Evolutionary conservation across 1,139 yeast genomes (phyloP).

Genomic region (Blastobotrys buckinghamii): DNA sequence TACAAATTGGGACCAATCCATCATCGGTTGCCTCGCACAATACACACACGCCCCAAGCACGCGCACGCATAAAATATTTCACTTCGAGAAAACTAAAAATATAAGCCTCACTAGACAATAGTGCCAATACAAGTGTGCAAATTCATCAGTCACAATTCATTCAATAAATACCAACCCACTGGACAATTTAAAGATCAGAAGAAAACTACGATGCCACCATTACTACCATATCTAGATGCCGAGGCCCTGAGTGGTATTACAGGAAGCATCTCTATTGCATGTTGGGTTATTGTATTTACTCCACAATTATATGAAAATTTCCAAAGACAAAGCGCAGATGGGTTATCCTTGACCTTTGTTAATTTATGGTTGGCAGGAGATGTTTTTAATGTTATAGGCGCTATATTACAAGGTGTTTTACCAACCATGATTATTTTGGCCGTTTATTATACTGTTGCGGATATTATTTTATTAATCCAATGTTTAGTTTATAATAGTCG

Average conservation of each 20-base stretch:
- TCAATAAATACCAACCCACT: background rate
- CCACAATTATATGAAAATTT: constrained; percentile 95
- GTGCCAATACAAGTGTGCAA: background rate
- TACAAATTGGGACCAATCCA: too few species aligned
- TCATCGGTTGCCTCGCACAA: too few species aligned
- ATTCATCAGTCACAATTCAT: too few species aligned
- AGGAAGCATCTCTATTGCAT: constrained; percentile 89
- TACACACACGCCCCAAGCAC: background rate
- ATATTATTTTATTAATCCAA: constrained; percentile 72
- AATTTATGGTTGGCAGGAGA: constrained; percentile 89
- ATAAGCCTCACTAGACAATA: too few species aligned
- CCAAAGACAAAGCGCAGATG: constrained; percentile 76
- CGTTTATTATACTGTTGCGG: constrained; percentile 86
- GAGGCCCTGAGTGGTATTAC: constrained; percentile 80
- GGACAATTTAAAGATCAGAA: too few species aligned
- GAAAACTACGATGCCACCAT: constrained; percentile 17
- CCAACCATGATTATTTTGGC: constrained; percentile 93
- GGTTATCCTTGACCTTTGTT: constrained; percentile 75
- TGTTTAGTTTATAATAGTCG: constrained; percentile 60
- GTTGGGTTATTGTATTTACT: constrained; percentile 97
- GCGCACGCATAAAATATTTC: too few species aligned
- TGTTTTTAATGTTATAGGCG: constrained; percentile 84
- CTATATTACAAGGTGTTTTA: constrained; percentile 77
- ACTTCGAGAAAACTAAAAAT: too few species aligned
- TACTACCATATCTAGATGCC: constrained; percentile 43